Base-by-base conservation (phyloP, 768 basidiomycete genomes). In the Chalciporus sphaerocephalus region DNA sequence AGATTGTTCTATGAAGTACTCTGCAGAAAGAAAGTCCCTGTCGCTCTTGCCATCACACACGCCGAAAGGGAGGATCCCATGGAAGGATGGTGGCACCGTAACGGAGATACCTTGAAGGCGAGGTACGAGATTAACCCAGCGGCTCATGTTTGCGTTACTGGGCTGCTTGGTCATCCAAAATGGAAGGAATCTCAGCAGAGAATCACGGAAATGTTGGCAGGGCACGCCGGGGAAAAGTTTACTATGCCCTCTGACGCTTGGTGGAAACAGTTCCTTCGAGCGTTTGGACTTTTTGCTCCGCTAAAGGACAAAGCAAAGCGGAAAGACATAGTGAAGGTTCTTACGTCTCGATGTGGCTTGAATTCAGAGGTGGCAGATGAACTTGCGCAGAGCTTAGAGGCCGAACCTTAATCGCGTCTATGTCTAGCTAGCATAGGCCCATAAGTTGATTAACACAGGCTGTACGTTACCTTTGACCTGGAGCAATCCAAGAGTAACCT, bases 1-100 rank as follows among this genome's bases (percentile, higher is more conserved):
- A 48, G 56, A 24, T 27, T 70, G 4, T 70, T 73, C 42, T 56
- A 62, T 37, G 63, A 73, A 34, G 61, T 73, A 11, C 63, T 74
- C 8, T 74, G 74, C 36, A 54, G 53, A 15, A 43, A 54, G 5
- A 20, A 54, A 4, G 73, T 61, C 4, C 62, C 62, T 7, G 47
- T 62, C 45, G 56, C 50, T 15, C 55, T 64, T 17, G 55, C 52
- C 23, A 46, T 72, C 27, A 72, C 71, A 0, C 66, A 72, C 28
- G 59, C 74, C n/a, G 74, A 73, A 38, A 47, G 58, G 2, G 65
- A 67, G 25, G 11, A 23, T n/a, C 27, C 44, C 25, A 66, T 69
- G 68, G 56, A 69, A 2, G 47, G 21, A 3, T 69, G 66, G 66
- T 68, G 67, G 66, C 40, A 35, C 15, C 47, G 57, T 38, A 67